These are phyloP conservation scores for Malassezia pachydermatis DNA, from an alignment of 1,284 basidiomycete species.

Conservation along the genomic window DNA sequence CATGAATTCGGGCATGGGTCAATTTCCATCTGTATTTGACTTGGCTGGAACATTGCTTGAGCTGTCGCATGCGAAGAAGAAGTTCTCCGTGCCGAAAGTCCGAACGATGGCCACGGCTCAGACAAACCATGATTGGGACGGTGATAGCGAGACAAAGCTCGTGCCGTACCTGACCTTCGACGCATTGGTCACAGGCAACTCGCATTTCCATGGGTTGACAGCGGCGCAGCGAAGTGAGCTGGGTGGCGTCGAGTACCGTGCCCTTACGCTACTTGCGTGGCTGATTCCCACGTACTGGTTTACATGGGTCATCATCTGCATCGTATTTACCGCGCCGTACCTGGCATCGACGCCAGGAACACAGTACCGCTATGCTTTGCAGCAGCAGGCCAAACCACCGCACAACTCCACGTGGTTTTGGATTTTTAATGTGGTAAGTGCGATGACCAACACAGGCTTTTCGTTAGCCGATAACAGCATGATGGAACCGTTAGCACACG, in stretches of 20 bases:
- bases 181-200: slow-evolving; percentile 57
- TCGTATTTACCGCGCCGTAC: slow-evolving; percentile 38
- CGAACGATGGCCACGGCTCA: slow-evolving; percentile 54
- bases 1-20: slow-evolving; percentile 6
- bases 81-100: slow-evolving; percentile 60
- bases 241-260: slow-evolving; percentile 89
- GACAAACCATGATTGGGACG: background rate
- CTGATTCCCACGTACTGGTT: slow-evolving; percentile 35
- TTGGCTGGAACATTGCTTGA: slow-evolving; percentile 1
- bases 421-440: slow-evolving; percentile 71
- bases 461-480: slow-evolving; percentile 81
- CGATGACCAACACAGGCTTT: slow-evolving; percentile 79
- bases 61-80: slow-evolving; percentile 51
- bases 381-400: slow-evolving; percentile 47
- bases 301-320: slow-evolving; percentile 21
- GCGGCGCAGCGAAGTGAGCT: slow-evolving; percentile 78
- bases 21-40: slow-evolving; percentile 7
- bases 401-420: slow-evolving; percentile 58
- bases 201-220: slow-evolving; percentile 68
- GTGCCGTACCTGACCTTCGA: slow-evolving; percentile 81
- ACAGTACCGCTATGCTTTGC: slow-evolving; percentile 30
- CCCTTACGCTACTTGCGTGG: slow-evolving; percentile 61
- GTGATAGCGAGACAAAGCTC: slow-evolving; percentile 15
- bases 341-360: slow-evolving; percentile 29
- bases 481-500: slow-evolving; percentile 65